These are phyloP conservation scores for Cerioporus squamosus DNA, from an alignment of 1,284 basidiomycete genomes.

Conservation along the genomic window DNA sequence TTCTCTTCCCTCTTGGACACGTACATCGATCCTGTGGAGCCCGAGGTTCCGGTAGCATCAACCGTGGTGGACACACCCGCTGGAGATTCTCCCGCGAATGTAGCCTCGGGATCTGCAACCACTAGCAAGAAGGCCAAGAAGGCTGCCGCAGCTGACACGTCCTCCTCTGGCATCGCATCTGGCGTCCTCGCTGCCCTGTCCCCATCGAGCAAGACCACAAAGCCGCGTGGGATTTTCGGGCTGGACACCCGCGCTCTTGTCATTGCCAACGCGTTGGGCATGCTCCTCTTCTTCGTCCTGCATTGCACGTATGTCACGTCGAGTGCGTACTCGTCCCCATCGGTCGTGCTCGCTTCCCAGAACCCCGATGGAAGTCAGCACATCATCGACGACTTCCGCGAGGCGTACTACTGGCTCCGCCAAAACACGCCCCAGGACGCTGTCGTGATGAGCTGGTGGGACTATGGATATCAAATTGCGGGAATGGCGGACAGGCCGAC, in stretches of 20 bases:
- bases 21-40: slow-evolving; percentile 80
- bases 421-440: slow-evolving; percentile 93
- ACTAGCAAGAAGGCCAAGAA: slow-evolving; percentile 64
- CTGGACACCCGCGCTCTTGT: slow-evolving; percentile 85
- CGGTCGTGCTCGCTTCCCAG: slow-evolving; percentile 89
- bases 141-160: slow-evolving; percentile 36
- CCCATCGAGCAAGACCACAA: slow-evolving; percentile 34
- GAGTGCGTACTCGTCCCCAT: slow-evolving; percentile 96
- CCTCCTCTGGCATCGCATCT: slow-evolving; percentile 42
- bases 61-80: slow-evolving; percentile 34
- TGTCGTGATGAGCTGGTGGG: slow-evolving; percentile 99
- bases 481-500: slow-evolving; percentile 99
- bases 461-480: slow-evolving; percentile 99
- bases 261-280: slow-evolving; percentile 74
- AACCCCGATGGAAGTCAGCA: slow-evolving; percentile 88
- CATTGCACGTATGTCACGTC: slow-evolving; percentile 99
- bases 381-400: slow-evolving; percentile 99
- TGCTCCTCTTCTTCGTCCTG: slow-evolving; percentile 89
- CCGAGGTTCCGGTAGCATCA: slow-evolving; percentile 46
- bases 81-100: slow-evolving; percentile 30
- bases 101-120: slow-evolving; percentile 36
- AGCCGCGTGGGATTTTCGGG: slow-evolving; percentile 74
- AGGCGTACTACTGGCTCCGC: slow-evolving; percentile 99
- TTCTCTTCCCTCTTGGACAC: slow-evolving; percentile 89
- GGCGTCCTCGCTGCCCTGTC: slow-evolving; percentile 41